Percentiles rank a stretch among this genome's conserved stretches.
These are phyloP conservation scores for Mycena latifolia DNA, from an alignment of 768 basidiomycete genomes.

Conservation along the genomic window DNA sequence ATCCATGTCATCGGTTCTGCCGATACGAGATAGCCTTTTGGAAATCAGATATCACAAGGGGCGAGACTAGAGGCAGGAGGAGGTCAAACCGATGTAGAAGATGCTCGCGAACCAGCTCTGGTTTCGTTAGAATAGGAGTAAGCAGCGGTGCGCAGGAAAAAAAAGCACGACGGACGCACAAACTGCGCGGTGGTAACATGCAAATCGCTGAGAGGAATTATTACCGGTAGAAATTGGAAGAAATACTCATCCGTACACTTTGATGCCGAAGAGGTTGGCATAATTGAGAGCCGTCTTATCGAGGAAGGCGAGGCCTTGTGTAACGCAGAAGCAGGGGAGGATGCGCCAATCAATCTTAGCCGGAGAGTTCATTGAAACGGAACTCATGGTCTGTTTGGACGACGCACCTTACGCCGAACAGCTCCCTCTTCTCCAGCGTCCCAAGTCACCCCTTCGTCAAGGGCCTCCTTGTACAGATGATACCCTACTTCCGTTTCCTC, in stretches of 20 bases:
- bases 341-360: conserved; percentile 42
- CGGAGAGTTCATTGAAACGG: too few species aligned
- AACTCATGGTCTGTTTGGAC: too few species aligned
- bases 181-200: conserved; percentile 33
- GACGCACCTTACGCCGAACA: conserved; percentile 33
- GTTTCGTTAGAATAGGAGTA: not conserved
- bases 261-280: conserved; percentile 45
- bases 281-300: conserved; percentile 49
- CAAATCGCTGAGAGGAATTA: conserved; percentile 3
- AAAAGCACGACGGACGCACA: too few species aligned
- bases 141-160: not conserved
- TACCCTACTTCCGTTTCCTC: conserved; percentile 35
- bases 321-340: conserved; percentile 44
- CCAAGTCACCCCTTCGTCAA: conserved; percentile 26
- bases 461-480: conserved; percentile 30
- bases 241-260: conserved; percentile 22
- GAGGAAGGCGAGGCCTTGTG: conserved; percentile 44
- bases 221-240: not conserved
- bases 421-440: conserved; percentile 26
- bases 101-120: conserved; percentile 29
- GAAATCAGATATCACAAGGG: too few species aligned
- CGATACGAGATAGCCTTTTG: conserved; percentile 45
- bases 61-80: not conserved
- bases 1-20: conserved; percentile 45
- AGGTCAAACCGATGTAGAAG: conserved; percentile 35